Evolutionary conservation across 306 rosid species (phyloP), one percentile per base, ranked within the genome.

Genomic region (Alnus glutinosa): DNA sequence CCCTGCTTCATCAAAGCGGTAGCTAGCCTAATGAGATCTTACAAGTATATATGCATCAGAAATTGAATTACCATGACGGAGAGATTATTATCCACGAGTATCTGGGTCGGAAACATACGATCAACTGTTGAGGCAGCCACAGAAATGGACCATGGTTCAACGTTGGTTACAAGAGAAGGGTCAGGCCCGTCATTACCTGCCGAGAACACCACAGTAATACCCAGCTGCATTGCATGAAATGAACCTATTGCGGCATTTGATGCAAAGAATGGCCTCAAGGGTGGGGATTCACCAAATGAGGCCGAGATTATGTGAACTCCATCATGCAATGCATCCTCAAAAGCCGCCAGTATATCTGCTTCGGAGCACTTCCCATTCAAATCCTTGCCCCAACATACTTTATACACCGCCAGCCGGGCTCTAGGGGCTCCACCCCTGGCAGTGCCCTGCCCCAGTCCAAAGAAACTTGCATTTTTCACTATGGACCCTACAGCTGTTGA

Each of bases 51-150:
- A 8, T 34, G 37, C 37, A 34, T 34, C 37, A 34, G 37, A 34
- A 34, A 34, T 34, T 67, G 68, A 42, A 67, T 73, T 52, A 52
- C 62, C 85, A 58, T 74, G 62, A 87, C 16, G 14, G 84, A 81
- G 75, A 81, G 50, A 34, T 47, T 78, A 64, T 84, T 77, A 16
- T 69, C 80, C 5, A 83, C 10, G 18, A 69, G 15, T 42, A 89
- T 72, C 39, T 70, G 36, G 32, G 90, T 89, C 2, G 86, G 86
- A 57, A 83, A 89, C 11, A 49, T 79, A 48, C 93, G 75, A 70
- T 89, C 93, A 9, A 77, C 58, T 10, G 89, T 73, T n/a, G 90
- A 87, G 52, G 93, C 93, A n/a, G 90, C 93, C 1, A 89, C 89
- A 16, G 85, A 80, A 50, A 87, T 71, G 62, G 86, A 77, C 93